phyloP scores from a whole-genome alignment of 805 yeast species.

The Starmerella apis region DNA sequence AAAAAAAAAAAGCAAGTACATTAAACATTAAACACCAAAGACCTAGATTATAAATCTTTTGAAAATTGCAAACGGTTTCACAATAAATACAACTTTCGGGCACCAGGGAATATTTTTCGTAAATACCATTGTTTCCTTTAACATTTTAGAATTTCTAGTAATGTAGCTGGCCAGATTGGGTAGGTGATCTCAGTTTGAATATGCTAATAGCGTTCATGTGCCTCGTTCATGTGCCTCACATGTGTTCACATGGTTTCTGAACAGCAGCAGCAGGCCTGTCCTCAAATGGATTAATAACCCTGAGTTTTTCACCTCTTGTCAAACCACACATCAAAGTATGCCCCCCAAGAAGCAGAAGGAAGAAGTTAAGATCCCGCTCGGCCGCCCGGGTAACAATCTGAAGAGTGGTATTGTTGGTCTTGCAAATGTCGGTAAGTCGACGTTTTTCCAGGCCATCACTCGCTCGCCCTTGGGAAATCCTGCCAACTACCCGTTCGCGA shows the following conservation, averaged over 20 bases:
- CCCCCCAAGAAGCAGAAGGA: conserved; percentile 64
- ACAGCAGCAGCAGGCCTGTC: not conserved
- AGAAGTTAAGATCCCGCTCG: conserved; percentile 66
- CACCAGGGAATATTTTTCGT: too few species aligned
- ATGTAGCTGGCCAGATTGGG: too few species aligned
- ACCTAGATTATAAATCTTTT: too few species aligned
- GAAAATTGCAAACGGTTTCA: too few species aligned
- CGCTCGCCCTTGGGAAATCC: conserved; percentile 89
- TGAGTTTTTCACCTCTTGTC: conserved; percentile 2
- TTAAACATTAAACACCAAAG: too few species aligned
- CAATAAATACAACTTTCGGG: too few species aligned
- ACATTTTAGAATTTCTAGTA: too few species aligned
- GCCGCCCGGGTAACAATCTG: conserved; percentile 70
- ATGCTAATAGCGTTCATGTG: not conserved
- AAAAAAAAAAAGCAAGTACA: too few species aligned
- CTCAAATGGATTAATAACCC: conserved; percentile 5
- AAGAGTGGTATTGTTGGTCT: conserved; percentile 88
- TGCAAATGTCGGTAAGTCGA: conserved; percentile 79
- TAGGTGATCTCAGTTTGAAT: too few species aligned
- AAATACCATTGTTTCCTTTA: too few species aligned
- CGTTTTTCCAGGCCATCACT: conserved; percentile 95
- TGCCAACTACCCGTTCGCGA: conserved; percentile 96
- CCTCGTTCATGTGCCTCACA: conserved; percentile 10
- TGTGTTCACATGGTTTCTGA: conserved; percentile 5
- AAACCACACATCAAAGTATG: conserved; percentile 38